Evolutionary conservation across 768 basidiomycete species (phyloP), one percentile per base, ranked within the genome.

Genomic region (Tephrocybe sp.): DNA sequence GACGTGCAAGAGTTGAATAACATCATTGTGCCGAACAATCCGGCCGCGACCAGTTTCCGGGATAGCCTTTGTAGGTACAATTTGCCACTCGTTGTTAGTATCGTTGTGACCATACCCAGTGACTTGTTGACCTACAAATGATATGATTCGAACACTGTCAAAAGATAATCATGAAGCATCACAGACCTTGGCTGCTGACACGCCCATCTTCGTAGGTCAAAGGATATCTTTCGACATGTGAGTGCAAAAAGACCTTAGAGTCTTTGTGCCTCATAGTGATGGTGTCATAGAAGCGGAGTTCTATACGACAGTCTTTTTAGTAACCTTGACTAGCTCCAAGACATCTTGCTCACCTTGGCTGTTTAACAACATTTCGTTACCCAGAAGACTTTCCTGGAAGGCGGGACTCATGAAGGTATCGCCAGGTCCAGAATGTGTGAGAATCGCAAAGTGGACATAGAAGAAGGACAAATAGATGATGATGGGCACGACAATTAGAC

Each of bases 371-470:
- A 99, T 76, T 61, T 98, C 94, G 58, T 97, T 99, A 25, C 93
- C 94, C 18, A 76, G 68, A 43, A 99, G 75, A 15, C 94, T 97
- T 71, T 98, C 94, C 69, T 99, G 97, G 83, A 99, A 99, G 4
- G 85, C 86, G 5, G 97, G 95, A 64, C 89, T 93, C 97, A 98
- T 98, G 74, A 98, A 99, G 31, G 78, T 76, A 62, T 98, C 97
- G 5, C 97, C 97, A 26, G 94, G 80, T 21, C 97, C 97, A 9
- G 94, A 94, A 56, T 86, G 79, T 7, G 75, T 89, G 56, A 98
- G 83, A 54, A 98, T 77, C 22, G 86, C 75, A 62, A 99, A 96
- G 68, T 99, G 97, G 21, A 97, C 70, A 70, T 89, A 99, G 79
- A 99, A 99, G 78, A 96, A 92, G 13, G 87, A 86, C 2, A 98